Percentiles rank a stretch among this genome's conserved stretches.
phyloP scores from a whole-genome alignment of 257 asterid species.

The Solanum pennellii region DNA sequence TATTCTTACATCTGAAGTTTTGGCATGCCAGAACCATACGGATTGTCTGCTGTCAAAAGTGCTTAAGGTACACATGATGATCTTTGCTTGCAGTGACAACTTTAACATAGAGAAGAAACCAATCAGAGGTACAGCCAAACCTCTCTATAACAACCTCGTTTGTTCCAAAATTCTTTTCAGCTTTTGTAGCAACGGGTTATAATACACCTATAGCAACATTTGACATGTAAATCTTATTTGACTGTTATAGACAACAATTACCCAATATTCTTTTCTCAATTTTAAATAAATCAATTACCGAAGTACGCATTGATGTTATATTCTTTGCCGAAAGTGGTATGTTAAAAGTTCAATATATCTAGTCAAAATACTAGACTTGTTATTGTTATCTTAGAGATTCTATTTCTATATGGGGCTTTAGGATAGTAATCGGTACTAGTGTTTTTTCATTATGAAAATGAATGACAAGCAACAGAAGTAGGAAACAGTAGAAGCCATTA shows the following conservation, averaged over 20 bases:
- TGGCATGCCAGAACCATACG: not conserved
- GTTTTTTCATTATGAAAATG: not conserved
- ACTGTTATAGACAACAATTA: not conserved
- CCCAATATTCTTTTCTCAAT: not conserved
- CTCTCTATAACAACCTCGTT: not conserved
- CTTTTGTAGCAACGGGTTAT: not conserved
- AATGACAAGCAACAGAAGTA: not conserved
- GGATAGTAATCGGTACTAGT: not conserved
- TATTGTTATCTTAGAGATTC: not conserved
- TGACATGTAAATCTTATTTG: not conserved
- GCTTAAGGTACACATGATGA: not conserved
- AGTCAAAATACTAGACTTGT: not conserved
- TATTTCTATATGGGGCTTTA: not conserved
- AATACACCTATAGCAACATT: not conserved
- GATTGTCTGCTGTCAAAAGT: not conserved
- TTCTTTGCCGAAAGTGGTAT: not conserved
- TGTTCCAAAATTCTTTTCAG: not conserved
- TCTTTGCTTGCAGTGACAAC: not conserved
- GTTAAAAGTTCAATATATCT: not conserved
- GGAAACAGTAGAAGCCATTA: not conserved
- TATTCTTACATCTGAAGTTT: not conserved
- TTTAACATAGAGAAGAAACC: not conserved
- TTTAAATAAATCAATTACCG: not conserved
- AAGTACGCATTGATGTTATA: not conserved
- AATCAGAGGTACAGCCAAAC: not conserved